A percentile compares a stretch with the other conserved stretches of the same genome.
Evolutionary conservation across 495 filamentous ascomycete species (phyloP).

Genomic region (Penicillium mononematosum): DNA sequence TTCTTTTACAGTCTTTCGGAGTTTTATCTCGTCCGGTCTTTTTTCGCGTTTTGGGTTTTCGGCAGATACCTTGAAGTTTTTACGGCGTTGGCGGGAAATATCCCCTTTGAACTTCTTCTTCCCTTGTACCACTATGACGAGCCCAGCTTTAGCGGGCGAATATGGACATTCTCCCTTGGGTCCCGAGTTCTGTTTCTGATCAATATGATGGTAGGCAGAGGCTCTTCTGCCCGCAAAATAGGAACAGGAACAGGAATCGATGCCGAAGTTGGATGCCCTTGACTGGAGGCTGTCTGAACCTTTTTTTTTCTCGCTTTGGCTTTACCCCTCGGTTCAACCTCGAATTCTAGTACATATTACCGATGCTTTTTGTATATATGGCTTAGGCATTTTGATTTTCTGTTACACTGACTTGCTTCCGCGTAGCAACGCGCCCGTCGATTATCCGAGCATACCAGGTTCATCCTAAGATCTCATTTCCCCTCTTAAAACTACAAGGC

Average conservation of each 20-base stretch:
- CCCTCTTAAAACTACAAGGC: not conserved
- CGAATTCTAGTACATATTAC: constrained; percentile 6
- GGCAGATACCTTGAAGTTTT: not conserved
- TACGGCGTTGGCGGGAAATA: constrained; percentile 11
- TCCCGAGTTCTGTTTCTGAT: not conserved
- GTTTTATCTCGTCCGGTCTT: constrained; percentile 2
- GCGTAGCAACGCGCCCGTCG: not conserved
- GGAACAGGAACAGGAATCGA: not conserved
- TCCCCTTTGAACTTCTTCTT: not conserved
- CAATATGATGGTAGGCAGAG: not conserved
- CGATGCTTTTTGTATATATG: constrained; percentile 7
- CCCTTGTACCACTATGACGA: constrained; percentile 10
- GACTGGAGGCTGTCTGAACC: not conserved
- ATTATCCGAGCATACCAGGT: not conserved
- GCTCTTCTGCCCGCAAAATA: constrained; percentile 2
- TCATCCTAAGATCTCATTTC: not conserved
- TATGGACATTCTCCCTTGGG: not conserved
- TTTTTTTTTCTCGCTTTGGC: not conserved
- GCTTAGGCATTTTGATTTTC: constrained; percentile 4
- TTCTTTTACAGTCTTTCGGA: constrained; percentile 19
- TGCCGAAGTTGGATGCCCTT: not conserved
- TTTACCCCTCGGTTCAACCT: not conserved
- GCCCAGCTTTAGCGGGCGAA: constrained; percentile 4
- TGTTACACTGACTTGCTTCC: not conserved
- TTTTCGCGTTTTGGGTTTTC: not conserved